These are phyloP conservation scores for Calonectria honghensis DNA, from an alignment of 2,329 filamentous ascomycete genomes.

Conservation along the genomic window DNA sequence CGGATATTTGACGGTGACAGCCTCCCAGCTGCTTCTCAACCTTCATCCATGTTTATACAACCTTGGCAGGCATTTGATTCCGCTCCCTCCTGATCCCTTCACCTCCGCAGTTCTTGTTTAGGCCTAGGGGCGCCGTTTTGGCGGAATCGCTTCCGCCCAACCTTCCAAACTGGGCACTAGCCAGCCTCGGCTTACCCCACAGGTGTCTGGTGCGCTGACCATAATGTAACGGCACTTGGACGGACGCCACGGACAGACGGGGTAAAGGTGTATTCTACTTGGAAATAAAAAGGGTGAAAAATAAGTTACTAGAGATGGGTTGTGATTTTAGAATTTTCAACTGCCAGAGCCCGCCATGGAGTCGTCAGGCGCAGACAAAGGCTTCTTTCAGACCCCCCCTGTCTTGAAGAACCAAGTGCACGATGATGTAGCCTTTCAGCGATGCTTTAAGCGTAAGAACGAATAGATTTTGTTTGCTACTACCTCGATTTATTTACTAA, in stretches of 20 bases:
- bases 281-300: slow-evolving; percentile 25
- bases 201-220: slow-evolving; percentile 30
- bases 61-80: neutral
- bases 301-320: slow-evolving; percentile 20
- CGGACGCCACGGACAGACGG: slow-evolving; percentile 15
- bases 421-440: slow-evolving; percentile 72
- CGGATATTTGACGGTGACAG: neutral
- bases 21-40: neutral
- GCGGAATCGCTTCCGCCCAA: slow-evolving; percentile 51
- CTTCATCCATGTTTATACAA: neutral
- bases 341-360: slow-evolving; percentile 59
- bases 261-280: slow-evolving; percentile 24
- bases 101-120: neutral
- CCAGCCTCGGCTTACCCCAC: slow-evolving; percentile 50
- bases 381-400: slow-evolving; percentile 74
- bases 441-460: slow-evolving; percentile 70
- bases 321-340: no score
- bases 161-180: slow-evolving; percentile 35
- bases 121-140: slow-evolving; percentile 16
- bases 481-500: slow-evolving; percentile 29
- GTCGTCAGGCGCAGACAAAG: slow-evolving; percentile 66
- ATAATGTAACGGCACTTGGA: slow-evolving; percentile 47
- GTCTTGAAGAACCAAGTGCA: slow-evolving; percentile 73
- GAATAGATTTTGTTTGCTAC: neutral
- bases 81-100: neutral